Conservation (phyloP, 768 basidiomycete genomes). For the Leccinellum luteum region DNA sequence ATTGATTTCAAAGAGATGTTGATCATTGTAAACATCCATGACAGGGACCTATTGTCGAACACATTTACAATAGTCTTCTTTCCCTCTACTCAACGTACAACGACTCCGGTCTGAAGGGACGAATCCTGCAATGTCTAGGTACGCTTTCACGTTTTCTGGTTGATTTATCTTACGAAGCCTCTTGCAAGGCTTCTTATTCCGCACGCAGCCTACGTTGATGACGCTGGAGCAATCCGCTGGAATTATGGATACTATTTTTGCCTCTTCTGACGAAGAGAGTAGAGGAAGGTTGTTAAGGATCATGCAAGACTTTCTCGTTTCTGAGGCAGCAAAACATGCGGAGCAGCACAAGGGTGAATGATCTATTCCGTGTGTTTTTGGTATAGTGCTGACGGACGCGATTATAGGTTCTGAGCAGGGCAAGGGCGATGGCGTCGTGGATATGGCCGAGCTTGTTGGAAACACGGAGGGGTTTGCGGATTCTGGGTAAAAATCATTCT, state of each 20-base stretch:
- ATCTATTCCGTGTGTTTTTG: background rate
- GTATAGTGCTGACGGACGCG: background rate
- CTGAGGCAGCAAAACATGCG: conserved; percentile 77
- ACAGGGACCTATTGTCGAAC: conserved; percentile 74
- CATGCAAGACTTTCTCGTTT: conserved; percentile 87
- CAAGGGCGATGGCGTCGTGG: conserved; percentile 46
- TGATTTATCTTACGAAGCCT: background rate
- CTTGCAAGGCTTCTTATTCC: conserved; percentile 78
- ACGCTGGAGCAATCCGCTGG: conserved; percentile 70
- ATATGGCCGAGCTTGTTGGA: conserved; percentile 93
- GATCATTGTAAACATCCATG: conserved; percentile 1
- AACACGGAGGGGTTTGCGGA: conserved; percentile 96
- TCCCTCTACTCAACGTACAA: conserved; percentile 67
- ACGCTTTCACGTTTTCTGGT: conserved; percentile 15
- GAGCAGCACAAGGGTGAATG: conserved; percentile 63
- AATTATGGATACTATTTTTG: conserved; percentile 91
- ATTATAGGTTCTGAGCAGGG: conserved; percentile 18
- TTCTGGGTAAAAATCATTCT: conserved; percentile 66
- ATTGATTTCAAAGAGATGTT: background rate
- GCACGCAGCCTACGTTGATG: conserved; percentile 90
- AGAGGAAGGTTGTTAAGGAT: conserved; percentile 77
- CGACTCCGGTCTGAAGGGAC: conserved; percentile 58
- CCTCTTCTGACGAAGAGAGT: conserved; percentile 66
- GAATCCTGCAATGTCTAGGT: conserved; percentile 87
- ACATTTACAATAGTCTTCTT: conserved; percentile 74